A percentile compares a stretch with the other conserved stretches of the same genome.
Evolutionary conservation across 2,329 filamentous ascomycete genomes (phyloP).

Genomic region (Ceratocystis colombiana): DNA sequence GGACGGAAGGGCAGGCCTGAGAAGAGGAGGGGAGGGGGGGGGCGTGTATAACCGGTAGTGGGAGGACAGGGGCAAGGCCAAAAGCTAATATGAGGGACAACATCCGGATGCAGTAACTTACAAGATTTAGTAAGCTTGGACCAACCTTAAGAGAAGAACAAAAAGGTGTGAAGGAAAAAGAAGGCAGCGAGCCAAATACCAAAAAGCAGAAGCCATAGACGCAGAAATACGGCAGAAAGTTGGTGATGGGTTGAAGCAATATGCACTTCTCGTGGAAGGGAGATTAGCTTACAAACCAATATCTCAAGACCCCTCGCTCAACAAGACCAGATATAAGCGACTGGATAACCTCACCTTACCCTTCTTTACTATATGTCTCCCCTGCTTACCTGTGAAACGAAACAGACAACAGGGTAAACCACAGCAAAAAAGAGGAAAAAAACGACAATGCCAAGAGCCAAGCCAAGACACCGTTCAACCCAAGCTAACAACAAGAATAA

Average conservation of each 20-base stretch:
- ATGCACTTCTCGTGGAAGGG: too few species aligned
- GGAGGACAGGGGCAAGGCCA: not conserved
- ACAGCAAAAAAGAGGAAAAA: not conserved
- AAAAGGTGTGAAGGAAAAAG: not conserved
- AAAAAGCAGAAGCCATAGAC: not conserved
- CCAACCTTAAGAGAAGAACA: not conserved
- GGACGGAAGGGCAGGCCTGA: not conserved
- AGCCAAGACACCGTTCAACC: constrained; percentile 15
- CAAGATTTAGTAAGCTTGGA: constrained; percentile 11
- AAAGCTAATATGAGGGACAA: not conserved
- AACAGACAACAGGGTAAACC: constrained; percentile 10
- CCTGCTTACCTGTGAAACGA: constrained; percentile 7
- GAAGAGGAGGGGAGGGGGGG: not conserved
- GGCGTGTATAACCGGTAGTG: not conserved
- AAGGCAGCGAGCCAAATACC: too few species aligned
- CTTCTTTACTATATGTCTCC: not conserved
- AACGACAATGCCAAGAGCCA: not conserved
- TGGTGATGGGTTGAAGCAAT: too few species aligned
- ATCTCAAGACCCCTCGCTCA: too few species aligned
- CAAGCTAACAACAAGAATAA: constrained; percentile 7
- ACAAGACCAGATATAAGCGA: too few species aligned
- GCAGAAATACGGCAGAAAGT: too few species aligned
- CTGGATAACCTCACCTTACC: not conserved
- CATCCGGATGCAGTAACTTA: constrained; percentile 14
- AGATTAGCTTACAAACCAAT: too few species aligned